Conservation (phyloP, 2,329 filamentous ascomycete genomes). For the Paracoccidioides lutzii region DNA sequence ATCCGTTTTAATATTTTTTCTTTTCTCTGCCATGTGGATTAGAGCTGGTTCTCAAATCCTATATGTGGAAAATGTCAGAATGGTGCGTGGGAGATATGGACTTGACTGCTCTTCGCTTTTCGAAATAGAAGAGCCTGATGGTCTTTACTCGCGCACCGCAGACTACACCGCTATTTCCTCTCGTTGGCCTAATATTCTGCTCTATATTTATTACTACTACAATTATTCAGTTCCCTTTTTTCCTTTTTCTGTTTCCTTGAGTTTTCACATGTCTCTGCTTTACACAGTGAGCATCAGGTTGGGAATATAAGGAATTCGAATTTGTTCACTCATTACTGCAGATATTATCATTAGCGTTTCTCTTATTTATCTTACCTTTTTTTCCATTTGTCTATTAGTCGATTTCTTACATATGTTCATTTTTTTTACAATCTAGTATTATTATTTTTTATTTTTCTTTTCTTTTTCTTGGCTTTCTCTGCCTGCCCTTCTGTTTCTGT, state of each 20-base stretch:
- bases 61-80: background rate
- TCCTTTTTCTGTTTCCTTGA: background rate
- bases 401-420: too few species aligned
- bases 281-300: background rate
- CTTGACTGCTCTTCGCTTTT: background rate
- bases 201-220: background rate
- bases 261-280: background rate
- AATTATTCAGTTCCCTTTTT: background rate
- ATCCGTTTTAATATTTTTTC: background rate
- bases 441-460: too few species aligned
- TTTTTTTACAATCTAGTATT: too few species aligned
- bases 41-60: background rate
- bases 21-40: background rate
- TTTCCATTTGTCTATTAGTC: too few species aligned
- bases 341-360: constrained; percentile 2
- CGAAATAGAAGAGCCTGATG: background rate
- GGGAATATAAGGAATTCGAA: background rate
- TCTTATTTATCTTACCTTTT: too few species aligned
- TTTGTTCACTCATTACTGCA: background rate
- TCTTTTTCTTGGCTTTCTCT: too few species aligned
- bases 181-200: background rate
- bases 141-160: background rate
- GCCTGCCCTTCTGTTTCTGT: too few species aligned
- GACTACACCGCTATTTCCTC: background rate
- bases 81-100: background rate